Conservation (phyloP, 352 stramenopile genomes). For the Globisporangium solare region DNA sequence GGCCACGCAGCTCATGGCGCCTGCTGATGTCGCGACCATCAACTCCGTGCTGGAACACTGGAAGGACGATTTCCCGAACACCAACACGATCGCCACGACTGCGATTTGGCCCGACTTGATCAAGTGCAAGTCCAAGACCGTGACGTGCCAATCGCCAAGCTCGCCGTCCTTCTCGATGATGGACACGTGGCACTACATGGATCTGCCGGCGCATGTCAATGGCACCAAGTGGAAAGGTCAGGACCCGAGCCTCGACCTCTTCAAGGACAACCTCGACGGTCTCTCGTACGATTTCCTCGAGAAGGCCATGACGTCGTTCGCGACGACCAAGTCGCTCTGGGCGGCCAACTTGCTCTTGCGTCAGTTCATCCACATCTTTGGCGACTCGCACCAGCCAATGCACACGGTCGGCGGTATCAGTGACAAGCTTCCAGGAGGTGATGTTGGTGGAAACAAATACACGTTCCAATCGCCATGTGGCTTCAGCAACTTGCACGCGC, state of each 20-base stretch:
- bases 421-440: conserved; percentile 37
- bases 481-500: conserved; percentile 58
- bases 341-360: conserved; percentile 52
- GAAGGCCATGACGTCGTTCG: conserved; percentile 42
- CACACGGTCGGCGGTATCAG: conserved; percentile 49
- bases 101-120: conserved; percentile 56
- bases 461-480: conserved; percentile 41
- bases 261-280: conserved; percentile 46
- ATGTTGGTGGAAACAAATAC: conserved; percentile 58
- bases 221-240: conserved; percentile 34
- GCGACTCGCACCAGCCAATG: conserved; percentile 56
- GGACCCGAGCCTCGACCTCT: conserved; percentile 38
- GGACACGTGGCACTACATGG: conserved; percentile 40
- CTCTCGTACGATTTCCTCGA: conserved; percentile 40
- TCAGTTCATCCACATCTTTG: conserved; percentile 72
- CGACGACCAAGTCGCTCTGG: conserved; percentile 60
- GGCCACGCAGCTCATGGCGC: conserved; percentile 42
- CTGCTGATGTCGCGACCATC: conserved; percentile 40
- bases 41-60: conserved; percentile 37
- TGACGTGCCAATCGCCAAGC: conserved; percentile 28
- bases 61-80: conserved; percentile 59
- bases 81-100: conserved; percentile 32
- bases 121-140: conserved; percentile 42
- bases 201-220: conserved; percentile 54
- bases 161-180: conserved; percentile 39